Percentiles rank a stretch among this genome's conserved stretches.
Conservation (phyloP, 176 grass and related monocot species). For the Cenchrus fungigraminus region DNA sequence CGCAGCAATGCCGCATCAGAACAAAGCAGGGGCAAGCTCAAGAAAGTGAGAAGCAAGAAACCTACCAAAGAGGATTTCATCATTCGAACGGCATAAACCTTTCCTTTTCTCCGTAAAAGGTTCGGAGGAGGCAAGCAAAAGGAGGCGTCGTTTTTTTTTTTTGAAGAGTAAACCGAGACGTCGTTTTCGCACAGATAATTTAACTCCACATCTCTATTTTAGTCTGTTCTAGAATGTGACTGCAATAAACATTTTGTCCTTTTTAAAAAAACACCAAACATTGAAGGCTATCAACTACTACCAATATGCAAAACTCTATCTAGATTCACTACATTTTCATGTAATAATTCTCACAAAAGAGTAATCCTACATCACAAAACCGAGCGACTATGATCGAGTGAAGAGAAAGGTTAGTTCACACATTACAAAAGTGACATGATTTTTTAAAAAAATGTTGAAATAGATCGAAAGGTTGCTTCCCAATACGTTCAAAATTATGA, state of each 20-base stretch:
- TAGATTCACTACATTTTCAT: not conserved
- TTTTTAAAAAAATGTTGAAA: not conserved
- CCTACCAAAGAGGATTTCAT: conserved; percentile 12
- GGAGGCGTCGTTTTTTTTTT: not conserved
- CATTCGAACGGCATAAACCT: not conserved
- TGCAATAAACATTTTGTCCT: not conserved
- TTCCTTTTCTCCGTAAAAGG: conserved; percentile 6
- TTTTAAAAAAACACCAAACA: not conserved
- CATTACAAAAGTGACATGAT: not conserved
- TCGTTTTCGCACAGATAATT: not conserved
- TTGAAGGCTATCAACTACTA: not conserved
- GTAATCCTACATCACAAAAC: not conserved
- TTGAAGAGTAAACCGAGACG: not conserved
- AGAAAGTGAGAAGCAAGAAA: conserved; percentile 13
- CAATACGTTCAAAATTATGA: not conserved
- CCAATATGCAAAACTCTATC: not conserved
- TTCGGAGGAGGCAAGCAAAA: not conserved
- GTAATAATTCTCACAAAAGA: not conserved
- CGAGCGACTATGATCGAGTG: too few relatives aligned
- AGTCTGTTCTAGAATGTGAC: not conserved
- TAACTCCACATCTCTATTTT: not conserved
- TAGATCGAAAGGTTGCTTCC: not conserved
- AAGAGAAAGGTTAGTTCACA: not conserved
- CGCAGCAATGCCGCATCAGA: not conserved
- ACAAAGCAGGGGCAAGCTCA: not conserved